These are phyloP conservation scores for Coemansia sp. DNA, from an alignment of 192 early-diverging fungal species.

Conservation along the genomic window DNA sequence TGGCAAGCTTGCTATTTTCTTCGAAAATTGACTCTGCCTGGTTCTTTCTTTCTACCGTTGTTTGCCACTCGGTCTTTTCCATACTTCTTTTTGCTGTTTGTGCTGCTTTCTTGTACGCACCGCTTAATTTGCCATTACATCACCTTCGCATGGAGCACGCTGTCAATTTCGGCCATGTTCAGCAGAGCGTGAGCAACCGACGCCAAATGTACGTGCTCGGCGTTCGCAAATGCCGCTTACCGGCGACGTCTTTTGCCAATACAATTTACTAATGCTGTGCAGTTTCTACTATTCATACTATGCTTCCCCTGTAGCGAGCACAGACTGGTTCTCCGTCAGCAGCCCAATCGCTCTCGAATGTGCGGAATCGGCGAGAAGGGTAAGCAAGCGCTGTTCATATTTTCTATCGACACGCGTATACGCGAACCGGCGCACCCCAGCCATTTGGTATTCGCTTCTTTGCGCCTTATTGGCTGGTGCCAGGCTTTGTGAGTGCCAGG, in stretches of 20 bases:
- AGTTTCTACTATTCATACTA: neutral
- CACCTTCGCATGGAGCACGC: slow-evolving; percentile 35
- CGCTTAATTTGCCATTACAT: slow-evolving; percentile 1
- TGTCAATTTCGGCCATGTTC: slow-evolving; percentile 39
- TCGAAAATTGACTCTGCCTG: slow-evolving; percentile 6
- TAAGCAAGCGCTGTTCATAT: slow-evolving; percentile 32
- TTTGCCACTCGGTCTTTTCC: neutral
- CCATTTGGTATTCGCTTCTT: no score
- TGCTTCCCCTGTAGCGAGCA: slow-evolving; percentile 44
- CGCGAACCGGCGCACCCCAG: no score
- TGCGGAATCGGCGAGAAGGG: slow-evolving; percentile 94
- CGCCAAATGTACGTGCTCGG: slow-evolving; percentile 52
- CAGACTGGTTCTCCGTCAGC: slow-evolving; percentile 72
- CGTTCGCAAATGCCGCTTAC: neutral
- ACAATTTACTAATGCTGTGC: neutral
- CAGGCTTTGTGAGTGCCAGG: no score
- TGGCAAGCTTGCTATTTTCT: no score
- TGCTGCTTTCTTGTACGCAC: slow-evolving; percentile 9
- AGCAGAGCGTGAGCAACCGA: slow-evolving; percentile 52
- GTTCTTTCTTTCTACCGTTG: slow-evolving; percentile 23
- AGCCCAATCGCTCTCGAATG: slow-evolving; percentile 88
- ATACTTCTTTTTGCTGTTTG: slow-evolving; percentile 11
- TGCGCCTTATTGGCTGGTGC: no score
- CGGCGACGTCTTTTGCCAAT: neutral
- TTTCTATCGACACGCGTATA: no score